Evolutionary conservation across 2,329 filamentous ascomycete genomes (phyloP), one percentile per base, ranked within the genome.

Genomic region (Arthroderma sp.): DNA sequence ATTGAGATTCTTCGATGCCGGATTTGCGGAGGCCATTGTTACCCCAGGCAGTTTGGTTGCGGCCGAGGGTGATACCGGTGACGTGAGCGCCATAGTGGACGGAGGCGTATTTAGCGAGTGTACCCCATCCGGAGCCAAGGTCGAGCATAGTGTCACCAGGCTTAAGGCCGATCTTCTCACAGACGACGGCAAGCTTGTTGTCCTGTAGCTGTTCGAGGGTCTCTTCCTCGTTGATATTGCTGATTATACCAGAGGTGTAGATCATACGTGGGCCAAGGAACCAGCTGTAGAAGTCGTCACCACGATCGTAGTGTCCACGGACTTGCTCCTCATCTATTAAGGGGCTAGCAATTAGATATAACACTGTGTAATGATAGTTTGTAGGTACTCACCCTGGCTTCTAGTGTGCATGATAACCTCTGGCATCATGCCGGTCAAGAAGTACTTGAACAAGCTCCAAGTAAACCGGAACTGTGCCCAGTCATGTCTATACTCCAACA

Each of bases 211-310:
- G 81, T 76, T 98, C 93, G 25, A 98, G 85, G 35, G 84, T 82
- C 77, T 97, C 93, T 75, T 97, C 93, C 64, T 79, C 81, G 74
- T 85, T 84, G 72, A 88, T 82, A 73, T 97, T 90, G 61, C 87
- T 86, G 70, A 98, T 94, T 67, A 98, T 79, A 67, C 93, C 93
- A 54, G 88, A 94, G 55, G 93, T 98, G 79, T 97, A 97, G 75
- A 97, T 89, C 93, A 97, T 98, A 69, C 91, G 91, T 59, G 91
- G 91, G 61, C 93, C 93, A 62, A 97, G 82, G 81, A 97, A 97
- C 90, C 91, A 98, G 71, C 83, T 86, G 79, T 98, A 98, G 77
- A 96, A 95, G 75, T 97, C 93, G 72, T 98, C 90, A 69, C 93
- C 93, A 63, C 90, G 86, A 80, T 97, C 93, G 75, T 98, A 98